phyloP scores from a whole-genome alignment of 345 rosid genomes.

The Aurinia saxatilis region DNA sequence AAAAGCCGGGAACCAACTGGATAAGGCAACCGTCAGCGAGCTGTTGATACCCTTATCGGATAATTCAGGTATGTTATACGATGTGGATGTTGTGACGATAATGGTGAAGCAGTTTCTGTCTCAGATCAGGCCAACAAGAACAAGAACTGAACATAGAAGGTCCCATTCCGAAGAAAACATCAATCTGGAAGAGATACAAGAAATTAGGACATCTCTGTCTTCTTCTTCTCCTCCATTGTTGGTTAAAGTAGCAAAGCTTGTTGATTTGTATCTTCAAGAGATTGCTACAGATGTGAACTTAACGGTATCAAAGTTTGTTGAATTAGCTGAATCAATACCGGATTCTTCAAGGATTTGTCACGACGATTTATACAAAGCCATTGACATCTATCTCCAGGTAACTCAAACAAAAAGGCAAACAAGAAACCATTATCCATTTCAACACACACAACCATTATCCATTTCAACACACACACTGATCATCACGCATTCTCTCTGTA shows the following conservation, averaged over 20 bases:
- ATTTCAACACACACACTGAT: background rate
- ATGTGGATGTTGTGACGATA: slow-evolving; percentile 60
- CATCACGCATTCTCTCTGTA: background rate
- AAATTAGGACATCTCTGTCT: slow-evolving; percentile 61
- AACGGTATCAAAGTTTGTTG: slow-evolving; percentile 64
- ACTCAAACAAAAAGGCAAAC: slow-evolving; percentile 15
- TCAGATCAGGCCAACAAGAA: slow-evolving; percentile 62
- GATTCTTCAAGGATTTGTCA: slow-evolving; percentile 66
- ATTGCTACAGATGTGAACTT: slow-evolving; percentile 64
- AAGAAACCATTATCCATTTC: background rate
- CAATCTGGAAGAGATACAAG: slow-evolving; percentile 61
- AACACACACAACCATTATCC: background rate
- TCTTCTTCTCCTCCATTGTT: slow-evolving; percentile 78
- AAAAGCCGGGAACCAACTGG: slow-evolving; percentile 69
- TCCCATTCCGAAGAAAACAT: slow-evolving; percentile 84
- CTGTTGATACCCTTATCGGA: slow-evolving; percentile 62
- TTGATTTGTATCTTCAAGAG: slow-evolving; percentile 78
- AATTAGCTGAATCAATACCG: slow-evolving; percentile 63
- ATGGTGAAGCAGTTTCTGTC: slow-evolving; percentile 76
- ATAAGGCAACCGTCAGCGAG: slow-evolving; percentile 73
- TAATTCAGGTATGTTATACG: slow-evolving; percentile 44
- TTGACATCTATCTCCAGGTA: slow-evolving; percentile 93
- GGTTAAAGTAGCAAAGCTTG: slow-evolving; percentile 77
- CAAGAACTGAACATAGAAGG: slow-evolving; percentile 68
- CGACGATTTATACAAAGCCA: slow-evolving; percentile 82